Evolutionary conservation across 2,329 filamentous ascomycete genomes (phyloP), one percentile per base, ranked within the genome.

Genomic region (Hypoxylon sp.): DNA sequence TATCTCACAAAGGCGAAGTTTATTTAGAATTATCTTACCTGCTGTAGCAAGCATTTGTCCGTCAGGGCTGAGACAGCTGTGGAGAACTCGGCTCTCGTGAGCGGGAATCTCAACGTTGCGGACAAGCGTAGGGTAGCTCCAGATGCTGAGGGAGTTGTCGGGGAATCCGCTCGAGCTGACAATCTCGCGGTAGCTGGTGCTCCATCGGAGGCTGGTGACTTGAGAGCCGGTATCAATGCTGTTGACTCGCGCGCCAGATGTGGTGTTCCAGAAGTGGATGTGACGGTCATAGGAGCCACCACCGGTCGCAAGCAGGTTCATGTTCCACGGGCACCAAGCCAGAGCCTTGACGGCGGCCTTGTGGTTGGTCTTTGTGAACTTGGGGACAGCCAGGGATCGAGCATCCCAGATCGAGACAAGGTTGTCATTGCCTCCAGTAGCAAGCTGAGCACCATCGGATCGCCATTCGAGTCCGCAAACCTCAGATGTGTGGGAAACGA

Each of bases 231-330:
- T 98, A 81, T 98, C 94, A 81, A 99, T 98, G 87, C 94, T 97
- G 90, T 99, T 99, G 84, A 97, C 94, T 75, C 96, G 93, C 58
- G 96, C 95, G 68, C 96, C 96, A 3, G 95, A 97, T 22, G 96
- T 98, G 51, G 94, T 97, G 88, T 99, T 99, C 96, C 96, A 99
- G 89, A 99, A 99, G 86, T 99, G 96, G 81, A 99, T 99, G 83
- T 98, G 93, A 75, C 94, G 92, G 80, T 99, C 96, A 81, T 98
- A 97, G 47, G 94, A 97, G 74, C 96, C 96, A 78, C 96, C 96
- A 63, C 96, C 96, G 47, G 96, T 98, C 64, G 96, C 96, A 52
- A 99, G 91, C 54, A 98, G 90, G 86, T 98, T 98, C 82, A 93
- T 90, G 84, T 97, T 96, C 96, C 96, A 99, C 47, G 96, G 96